A percentile compares a stretch with the other conserved stretches of the same genome.
Conservation (phyloP, 768 basidiomycete genomes). For the Gloeopeniophorella convolvens region DNA sequence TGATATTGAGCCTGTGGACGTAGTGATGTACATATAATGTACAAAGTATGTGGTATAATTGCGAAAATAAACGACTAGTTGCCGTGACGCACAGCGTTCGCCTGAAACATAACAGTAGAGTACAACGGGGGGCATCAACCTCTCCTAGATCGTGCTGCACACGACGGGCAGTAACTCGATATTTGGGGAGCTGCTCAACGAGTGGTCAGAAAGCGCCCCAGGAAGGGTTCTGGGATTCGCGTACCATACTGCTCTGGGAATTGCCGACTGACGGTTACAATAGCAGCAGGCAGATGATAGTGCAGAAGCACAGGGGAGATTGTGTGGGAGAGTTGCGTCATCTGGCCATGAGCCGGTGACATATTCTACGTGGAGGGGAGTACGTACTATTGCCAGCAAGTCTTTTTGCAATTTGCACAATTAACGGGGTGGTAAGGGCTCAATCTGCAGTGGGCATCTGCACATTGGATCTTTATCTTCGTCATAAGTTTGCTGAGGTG, state of each 20-base stretch:
- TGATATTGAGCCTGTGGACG: background rate
- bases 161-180: conserved; percentile 15
- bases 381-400: conserved; percentile 17
- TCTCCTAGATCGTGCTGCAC: conserved; percentile 9
- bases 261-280: conserved; percentile 5
- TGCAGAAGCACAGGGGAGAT: no score
- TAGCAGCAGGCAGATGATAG: background rate
- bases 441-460: conserved; percentile 14
- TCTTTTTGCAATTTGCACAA: conserved; percentile 16
- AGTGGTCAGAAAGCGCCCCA: background rate
- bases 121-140: conserved; percentile 1
- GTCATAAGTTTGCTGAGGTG: background rate
- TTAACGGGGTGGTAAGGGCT: conserved; percentile 15
- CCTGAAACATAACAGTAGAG: background rate
- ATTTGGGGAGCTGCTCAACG: conserved; percentile 12
- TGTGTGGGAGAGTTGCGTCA: no score
- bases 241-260: conserved; percentile 18
- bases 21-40: conserved; percentile 15
- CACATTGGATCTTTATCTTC: conserved; percentile 11
- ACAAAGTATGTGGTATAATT: conserved; percentile 16
- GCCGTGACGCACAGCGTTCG: background rate
- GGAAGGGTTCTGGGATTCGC: background rate
- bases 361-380: background rate
- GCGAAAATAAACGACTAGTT: conserved; percentile 5
- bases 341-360: background rate